These are phyloP conservation scores for Phaffia tasmanica DNA, from an alignment of 768 basidiomycete genomes.

Conservation along the genomic window DNA sequence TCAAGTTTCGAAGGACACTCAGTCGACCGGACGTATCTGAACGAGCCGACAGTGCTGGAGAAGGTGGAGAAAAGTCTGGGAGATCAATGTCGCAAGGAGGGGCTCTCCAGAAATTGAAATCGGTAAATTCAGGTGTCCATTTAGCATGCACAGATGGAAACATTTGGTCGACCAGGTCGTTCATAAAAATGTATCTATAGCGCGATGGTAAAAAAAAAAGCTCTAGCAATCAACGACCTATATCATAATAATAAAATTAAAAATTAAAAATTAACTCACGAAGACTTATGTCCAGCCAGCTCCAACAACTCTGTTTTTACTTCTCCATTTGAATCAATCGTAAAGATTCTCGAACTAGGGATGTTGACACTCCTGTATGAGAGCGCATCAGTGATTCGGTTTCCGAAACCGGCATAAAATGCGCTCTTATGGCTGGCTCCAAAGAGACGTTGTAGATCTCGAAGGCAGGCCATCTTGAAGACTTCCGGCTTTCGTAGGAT, in stretches of 20 bases:
- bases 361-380: conserved; percentile 95
- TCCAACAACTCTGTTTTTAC: conserved; percentile 97
- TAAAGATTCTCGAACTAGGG: conserved; percentile 88
- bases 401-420: conserved; percentile 96
- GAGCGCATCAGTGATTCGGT: conserved; percentile 92
- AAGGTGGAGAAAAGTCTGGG: conserved; percentile 54
- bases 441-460: conserved; percentile 87
- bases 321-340: conserved; percentile 81
- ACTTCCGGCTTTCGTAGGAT: conserved; percentile 98
- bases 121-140: conserved; percentile 78
- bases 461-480: conserved; percentile 99
- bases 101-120: conserved; percentile 91
- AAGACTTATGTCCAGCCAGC: conserved; percentile 91
- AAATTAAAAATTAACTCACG: conserved; percentile 46
- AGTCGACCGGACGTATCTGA: conserved; percentile 60
- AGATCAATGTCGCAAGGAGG: conserved; percentile 54
- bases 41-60: conserved; percentile 84
- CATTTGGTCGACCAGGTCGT: conserved; percentile 98
- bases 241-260: background rate
- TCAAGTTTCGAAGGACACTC: conserved; percentile 36
- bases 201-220: background rate
- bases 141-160: conserved; percentile 91
- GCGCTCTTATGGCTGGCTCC: conserved; percentile 50
- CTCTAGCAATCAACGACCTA: background rate
- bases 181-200: conserved; percentile 89